These are phyloP conservation scores for Glonium stellatum DNA, from an alignment of 495 filamentous ascomycete genomes.

Conservation along the genomic window DNA sequence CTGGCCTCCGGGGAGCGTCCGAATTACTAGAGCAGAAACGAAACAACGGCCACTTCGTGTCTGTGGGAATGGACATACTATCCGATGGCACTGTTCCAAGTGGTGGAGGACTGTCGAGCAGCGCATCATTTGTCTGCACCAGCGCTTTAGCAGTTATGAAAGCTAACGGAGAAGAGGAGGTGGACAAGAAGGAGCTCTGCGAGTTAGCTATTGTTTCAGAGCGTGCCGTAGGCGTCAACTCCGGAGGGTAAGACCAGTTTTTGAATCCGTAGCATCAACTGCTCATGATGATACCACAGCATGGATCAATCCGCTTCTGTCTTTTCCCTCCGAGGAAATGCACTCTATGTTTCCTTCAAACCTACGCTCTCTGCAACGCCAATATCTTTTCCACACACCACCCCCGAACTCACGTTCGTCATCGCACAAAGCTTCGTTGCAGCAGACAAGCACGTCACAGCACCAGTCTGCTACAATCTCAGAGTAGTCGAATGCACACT, in stretches of 20 bases:
- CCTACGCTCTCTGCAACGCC: constrained; percentile 69
- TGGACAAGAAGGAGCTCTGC: constrained; percentile 83
- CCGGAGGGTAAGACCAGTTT: constrained; percentile 64
- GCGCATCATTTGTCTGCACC: constrained; percentile 88
- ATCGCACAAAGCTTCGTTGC: constrained; percentile 91
- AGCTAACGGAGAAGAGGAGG: constrained; percentile 69
- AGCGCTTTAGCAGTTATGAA: constrained; percentile 82
- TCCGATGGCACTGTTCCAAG: constrained; percentile 88
- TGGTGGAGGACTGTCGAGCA: constrained; percentile 86
- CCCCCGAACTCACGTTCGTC: constrained; percentile 80
- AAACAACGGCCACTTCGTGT: constrained; percentile 47
- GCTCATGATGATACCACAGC: constrained; percentile 31
- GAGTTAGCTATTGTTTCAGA: constrained; percentile 92
- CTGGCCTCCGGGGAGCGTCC: constrained; percentile 74
- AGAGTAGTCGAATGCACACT: constrained; percentile 92
- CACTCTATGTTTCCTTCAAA: constrained; percentile 84
- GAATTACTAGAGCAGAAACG: constrained; percentile 67
- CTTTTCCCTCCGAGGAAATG: constrained; percentile 75
- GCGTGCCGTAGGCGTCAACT: constrained; percentile 90
- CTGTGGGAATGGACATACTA: constrained; percentile 77
- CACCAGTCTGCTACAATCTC: constrained; percentile 89
- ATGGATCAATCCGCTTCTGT: constrained; percentile 99
- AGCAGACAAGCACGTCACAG: constrained; percentile 90
- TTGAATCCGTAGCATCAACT: neutral
- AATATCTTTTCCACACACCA: constrained; percentile 75